These are phyloP conservation scores for Thermothelomyces thermophilus DNA, from an alignment of 2,329 filamentous ascomycete species.

Conservation along the genomic window DNA sequence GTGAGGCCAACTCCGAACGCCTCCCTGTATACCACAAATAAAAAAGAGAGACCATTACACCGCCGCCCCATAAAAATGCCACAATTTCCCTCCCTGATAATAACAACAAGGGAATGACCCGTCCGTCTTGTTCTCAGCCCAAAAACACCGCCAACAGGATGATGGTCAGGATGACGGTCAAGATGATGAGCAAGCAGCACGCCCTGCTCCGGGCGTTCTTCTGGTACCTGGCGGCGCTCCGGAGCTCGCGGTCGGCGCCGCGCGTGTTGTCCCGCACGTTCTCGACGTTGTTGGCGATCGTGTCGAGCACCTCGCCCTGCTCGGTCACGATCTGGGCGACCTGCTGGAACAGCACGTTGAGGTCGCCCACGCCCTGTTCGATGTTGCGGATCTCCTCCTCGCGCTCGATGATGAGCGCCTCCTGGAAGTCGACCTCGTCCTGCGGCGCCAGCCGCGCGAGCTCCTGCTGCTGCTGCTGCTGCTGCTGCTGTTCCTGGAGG, in stretches of 20 bases:
- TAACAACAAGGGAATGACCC: neutral
- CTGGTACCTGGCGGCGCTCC: slow-evolving; percentile 84
- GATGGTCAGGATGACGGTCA: slow-evolving; percentile 83
- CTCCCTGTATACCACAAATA: slow-evolving; percentile 12
- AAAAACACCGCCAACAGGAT: slow-evolving; percentile 81
- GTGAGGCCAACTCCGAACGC: slow-evolving; percentile 15
- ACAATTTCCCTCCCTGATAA: neutral
- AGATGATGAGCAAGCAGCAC: slow-evolving; percentile 82
- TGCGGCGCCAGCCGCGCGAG: slow-evolving; percentile 78
- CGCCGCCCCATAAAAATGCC: neutral
- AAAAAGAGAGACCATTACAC: slow-evolving; percentile 8
- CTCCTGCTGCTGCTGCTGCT: slow-evolving; percentile 57
- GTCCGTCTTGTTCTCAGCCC: slow-evolving; percentile 54
- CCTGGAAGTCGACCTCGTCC: slow-evolving; percentile 95
- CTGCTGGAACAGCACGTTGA: slow-evolving; percentile 95
- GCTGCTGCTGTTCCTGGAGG: slow-evolving; percentile 62
- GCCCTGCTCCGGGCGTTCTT: slow-evolving; percentile 92
- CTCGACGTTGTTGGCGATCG: slow-evolving; percentile 83
- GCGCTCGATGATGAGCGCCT: slow-evolving; percentile 89
- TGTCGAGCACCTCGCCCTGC: slow-evolving; percentile 82
- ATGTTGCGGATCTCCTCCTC: slow-evolving; percentile 97
- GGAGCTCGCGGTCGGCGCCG: slow-evolving; percentile 78
- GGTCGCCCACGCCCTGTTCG: slow-evolving; percentile 87
- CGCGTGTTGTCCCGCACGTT: slow-evolving; percentile 73
- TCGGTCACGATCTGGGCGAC: slow-evolving; percentile 96